phyloP scores from a whole-genome alignment of 2,329 filamentous ascomycete species.

The Penicillium sp. region DNA sequence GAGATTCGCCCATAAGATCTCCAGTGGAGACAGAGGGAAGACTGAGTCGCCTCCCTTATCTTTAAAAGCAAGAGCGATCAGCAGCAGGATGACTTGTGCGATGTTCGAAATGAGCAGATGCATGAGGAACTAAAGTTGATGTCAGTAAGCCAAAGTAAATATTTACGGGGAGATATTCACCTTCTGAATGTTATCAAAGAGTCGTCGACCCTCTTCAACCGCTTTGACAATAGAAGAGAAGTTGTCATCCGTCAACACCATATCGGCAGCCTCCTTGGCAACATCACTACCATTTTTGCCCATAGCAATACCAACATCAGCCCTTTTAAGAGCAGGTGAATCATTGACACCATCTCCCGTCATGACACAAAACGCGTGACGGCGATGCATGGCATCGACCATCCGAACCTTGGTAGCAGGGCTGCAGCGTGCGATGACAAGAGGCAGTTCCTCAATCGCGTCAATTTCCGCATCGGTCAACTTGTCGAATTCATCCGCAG shows the following conservation, averaged over 20 bases:
- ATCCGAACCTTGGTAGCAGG: constrained; percentile 86
- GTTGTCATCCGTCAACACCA: constrained; percentile 69
- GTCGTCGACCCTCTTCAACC: constrained; percentile 76
- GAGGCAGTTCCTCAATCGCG: constrained; percentile 67
- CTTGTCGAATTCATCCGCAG: constrained; percentile 55
- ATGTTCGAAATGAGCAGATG: constrained; percentile 78
- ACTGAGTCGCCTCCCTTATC: constrained; percentile 69
- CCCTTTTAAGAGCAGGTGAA: constrained; percentile 73
- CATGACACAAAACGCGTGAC: constrained; percentile 76
- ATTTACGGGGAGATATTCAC: constrained; percentile 1
- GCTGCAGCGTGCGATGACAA: constrained; percentile 80
- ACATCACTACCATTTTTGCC: constrained; percentile 80
- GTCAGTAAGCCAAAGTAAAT: constrained; percentile 28
- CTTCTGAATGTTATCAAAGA: constrained; percentile 88
- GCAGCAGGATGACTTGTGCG: constrained; percentile 75
- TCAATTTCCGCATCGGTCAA: constrained; percentile 57
- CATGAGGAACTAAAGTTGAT: constrained; percentile 59
- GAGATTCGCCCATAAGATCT: constrained; percentile 92
- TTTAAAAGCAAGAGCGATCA: constrained; percentile 78
- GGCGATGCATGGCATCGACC: constrained; percentile 81
- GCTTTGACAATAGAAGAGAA: constrained; percentile 83
- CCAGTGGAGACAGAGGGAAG: constrained; percentile 78
- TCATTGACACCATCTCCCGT: constrained; percentile 88
- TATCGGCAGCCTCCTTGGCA: constrained; percentile 72
- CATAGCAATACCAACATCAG: constrained; percentile 88